phyloP scores from a whole-genome alignment of 1,139 yeast genomes.

The Diutina sp. region DNA sequence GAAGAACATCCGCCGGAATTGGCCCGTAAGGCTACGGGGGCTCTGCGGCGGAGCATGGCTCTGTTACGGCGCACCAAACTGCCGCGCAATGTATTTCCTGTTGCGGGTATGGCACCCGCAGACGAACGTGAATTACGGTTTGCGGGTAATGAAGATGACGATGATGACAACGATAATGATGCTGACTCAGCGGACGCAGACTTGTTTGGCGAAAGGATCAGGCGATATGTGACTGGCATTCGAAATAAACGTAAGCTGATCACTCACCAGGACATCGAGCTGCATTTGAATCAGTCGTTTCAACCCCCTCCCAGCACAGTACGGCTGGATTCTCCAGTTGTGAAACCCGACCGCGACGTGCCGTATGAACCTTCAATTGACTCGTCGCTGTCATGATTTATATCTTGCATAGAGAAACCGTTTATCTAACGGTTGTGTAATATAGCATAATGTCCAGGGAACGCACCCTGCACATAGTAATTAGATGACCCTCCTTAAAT shows the following conservation, averaged over 20 bases:
- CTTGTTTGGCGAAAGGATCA: neutral
- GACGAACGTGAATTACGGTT: constrained; percentile 40
- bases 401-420: neutral
- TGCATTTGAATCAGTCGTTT: neutral
- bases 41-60: neutral
- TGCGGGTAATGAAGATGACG: constrained; percentile 22
- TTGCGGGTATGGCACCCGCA: constrained; percentile 63
- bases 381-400: neutral
- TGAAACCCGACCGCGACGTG: neutral
- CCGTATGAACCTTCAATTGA: neutral
- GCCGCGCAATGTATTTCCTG: constrained; percentile 71
- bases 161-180: constrained; percentile 4
- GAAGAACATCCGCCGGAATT: neutral
- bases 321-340: neutral
- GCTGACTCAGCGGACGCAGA: neutral
- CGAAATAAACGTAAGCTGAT: neutral
- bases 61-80: constrained; percentile 22
- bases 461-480: neutral
- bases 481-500: neutral
- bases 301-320: neutral
- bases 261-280: neutral
- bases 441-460: neutral
- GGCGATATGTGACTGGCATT: neutral
- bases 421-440: neutral
- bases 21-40: neutral